A percentile compares a stretch with the other conserved stretches of the same genome.
These are phyloP conservation scores for Lactarius quietus DNA, from an alignment of 768 basidiomycete genomes.

Conservation along the genomic window DNA sequence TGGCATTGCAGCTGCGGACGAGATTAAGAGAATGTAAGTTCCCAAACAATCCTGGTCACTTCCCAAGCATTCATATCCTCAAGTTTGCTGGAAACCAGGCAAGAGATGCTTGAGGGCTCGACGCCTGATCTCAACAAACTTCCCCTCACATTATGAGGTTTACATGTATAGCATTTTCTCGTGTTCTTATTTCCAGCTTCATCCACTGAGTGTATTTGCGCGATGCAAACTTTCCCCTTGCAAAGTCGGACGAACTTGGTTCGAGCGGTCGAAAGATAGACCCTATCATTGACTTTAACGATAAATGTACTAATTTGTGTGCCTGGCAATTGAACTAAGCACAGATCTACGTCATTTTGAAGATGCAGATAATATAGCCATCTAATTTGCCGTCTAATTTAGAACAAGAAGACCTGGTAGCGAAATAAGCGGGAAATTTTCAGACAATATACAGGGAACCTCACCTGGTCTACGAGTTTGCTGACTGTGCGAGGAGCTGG, in stretches of 20 bases:
- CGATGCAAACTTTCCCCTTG: background rate
- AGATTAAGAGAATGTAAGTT: slow-evolving; percentile 61
- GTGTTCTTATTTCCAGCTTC: background rate
- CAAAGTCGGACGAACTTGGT: too few relatives aligned
- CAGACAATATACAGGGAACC: background rate
- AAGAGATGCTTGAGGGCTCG: slow-evolving; percentile 61
- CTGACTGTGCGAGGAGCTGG: slow-evolving; percentile 84
- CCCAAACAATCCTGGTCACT: slow-evolving; percentile 3
- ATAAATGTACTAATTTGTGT: background rate
- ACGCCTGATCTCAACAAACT: slow-evolving; percentile 38
- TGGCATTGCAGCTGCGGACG: slow-evolving; percentile 58
- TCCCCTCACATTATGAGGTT: background rate
- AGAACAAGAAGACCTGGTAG: slow-evolving; percentile 43
- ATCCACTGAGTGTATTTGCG: background rate
- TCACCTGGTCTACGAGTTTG: slow-evolving; percentile 87
- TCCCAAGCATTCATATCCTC: slow-evolving; percentile 2
- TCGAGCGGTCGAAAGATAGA: background rate
- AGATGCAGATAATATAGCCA: background rate
- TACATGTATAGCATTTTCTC: background rate
- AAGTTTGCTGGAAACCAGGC: slow-evolving; percentile 60
- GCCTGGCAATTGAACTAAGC: background rate
- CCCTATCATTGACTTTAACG: background rate
- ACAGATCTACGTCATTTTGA: background rate
- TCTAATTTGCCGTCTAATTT: slow-evolving; percentile 23
- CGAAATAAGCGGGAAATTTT: slow-evolving; percentile 23